Evolutionary conservation across 1,284 basidiomycete species (phyloP).

Genomic region (Hemileia vastatrix): DNA sequence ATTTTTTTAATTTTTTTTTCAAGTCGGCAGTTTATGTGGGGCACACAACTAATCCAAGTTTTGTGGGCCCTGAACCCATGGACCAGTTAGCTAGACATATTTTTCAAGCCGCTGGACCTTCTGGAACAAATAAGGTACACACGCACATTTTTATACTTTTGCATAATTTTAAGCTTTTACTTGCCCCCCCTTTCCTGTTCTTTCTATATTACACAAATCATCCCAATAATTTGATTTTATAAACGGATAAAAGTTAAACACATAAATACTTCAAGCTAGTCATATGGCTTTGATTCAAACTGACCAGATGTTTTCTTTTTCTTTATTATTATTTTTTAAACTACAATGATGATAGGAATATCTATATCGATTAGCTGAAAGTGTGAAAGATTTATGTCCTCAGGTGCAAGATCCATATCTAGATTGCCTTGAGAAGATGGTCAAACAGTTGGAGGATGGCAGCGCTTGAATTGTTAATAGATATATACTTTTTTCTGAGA

Average conservation of each 20-base stretch:
- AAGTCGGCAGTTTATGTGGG: constrained; percentile 18
- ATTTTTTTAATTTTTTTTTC: neutral
- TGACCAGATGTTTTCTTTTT: neutral
- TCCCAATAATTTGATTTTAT: too few species aligned
- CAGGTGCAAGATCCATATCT: constrained; percentile 11
- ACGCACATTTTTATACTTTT: neutral
- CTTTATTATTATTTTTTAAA: neutral
- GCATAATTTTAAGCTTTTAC: neutral
- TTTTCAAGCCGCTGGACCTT: constrained; percentile 7
- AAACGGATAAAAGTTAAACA: too few species aligned
- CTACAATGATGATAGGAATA: constrained; percentile 6
- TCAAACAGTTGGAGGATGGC: constrained; percentile 9
- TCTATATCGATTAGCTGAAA: constrained; percentile 8
- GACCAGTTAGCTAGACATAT: constrained; percentile 5
- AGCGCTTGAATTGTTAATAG: too few species aligned
- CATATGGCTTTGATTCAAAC: neutral
- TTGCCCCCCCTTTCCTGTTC: neutral
- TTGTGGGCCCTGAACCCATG: neutral
- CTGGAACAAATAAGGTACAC: constrained; percentile 17
- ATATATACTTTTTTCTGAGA: too few species aligned
- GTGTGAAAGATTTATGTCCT: constrained; percentile 8
- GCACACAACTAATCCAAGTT: constrained; percentile 17
- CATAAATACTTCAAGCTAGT: too few species aligned
- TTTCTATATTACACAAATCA: neutral
- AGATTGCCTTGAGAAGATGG: constrained; percentile 3